Evolutionary conservation across 2,329 filamentous ascomycete species (phyloP).

Genomic region (Diplodia scrobiculata): DNA sequence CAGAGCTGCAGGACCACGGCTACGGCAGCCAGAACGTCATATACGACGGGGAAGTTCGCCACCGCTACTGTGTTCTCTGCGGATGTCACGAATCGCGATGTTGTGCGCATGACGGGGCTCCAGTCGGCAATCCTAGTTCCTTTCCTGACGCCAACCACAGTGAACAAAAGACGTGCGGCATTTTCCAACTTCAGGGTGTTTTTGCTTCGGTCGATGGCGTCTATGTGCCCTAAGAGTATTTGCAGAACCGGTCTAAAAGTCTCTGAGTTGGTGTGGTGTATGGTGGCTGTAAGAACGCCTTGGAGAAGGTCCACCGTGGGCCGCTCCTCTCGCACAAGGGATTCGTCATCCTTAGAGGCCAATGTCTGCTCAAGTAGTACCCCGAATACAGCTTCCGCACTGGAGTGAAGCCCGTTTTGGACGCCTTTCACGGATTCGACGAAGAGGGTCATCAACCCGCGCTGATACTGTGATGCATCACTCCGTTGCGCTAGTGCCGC

Average conservation of each 20-base stretch:
- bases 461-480: conserved; percentile 70
- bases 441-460: conserved; percentile 90
- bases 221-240: conserved; percentile 50
- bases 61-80: conserved; percentile 31
- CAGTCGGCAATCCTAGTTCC: conserved; percentile 74
- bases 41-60: not conserved
- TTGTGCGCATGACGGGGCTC: conserved; percentile 60
- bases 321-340: conserved; percentile 47
- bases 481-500: conserved; percentile 56
- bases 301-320: conserved; percentile 64
- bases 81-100: conserved; percentile 39
- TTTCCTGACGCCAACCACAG: conserved; percentile 75
- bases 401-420: conserved; percentile 61
- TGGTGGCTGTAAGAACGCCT: conserved; percentile 75
- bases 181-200: conserved; percentile 33
- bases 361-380: conserved; percentile 50
- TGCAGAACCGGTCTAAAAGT: conserved; percentile 71
- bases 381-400: conserved; percentile 56
- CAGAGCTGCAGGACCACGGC: conserved; percentile 73
- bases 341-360: conserved; percentile 32
- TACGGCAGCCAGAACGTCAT: conserved; percentile 49
- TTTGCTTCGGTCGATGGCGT: not conserved
- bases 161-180: conserved; percentile 60
- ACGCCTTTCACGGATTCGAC: conserved; percentile 74
- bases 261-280: conserved; percentile 77